These are phyloP conservation scores for Paraleonurus japonicus DNA, from an alignment of 257 asterid genomes.

Conservation along the genomic window DNA sequence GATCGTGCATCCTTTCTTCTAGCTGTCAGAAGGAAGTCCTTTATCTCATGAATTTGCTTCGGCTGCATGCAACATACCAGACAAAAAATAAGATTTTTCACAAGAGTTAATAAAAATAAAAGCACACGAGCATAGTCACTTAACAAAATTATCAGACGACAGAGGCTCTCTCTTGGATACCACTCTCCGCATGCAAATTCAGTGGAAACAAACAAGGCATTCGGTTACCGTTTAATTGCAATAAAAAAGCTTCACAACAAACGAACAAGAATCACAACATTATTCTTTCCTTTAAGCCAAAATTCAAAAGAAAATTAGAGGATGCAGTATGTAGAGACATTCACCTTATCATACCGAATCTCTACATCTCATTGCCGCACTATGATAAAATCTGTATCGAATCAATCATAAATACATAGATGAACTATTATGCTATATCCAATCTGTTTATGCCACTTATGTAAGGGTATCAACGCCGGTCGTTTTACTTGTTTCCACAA, in stretches of 20 bases:
- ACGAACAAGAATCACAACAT: not conserved
- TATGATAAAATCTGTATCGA: not conserved
- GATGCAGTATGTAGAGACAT: not conserved
- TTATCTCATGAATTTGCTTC: constrained; percentile 59
- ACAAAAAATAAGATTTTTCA: not conserved
- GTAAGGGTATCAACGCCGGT: not conserved
- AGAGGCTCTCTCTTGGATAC: not conserved
- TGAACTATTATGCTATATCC: not conserved
- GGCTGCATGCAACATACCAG: constrained; percentile 36
- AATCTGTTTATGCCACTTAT: not conserved
- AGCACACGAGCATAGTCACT: not conserved
- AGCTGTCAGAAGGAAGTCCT: constrained; percentile 57
- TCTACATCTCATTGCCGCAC: not conserved
- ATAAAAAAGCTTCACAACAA: not conserved
- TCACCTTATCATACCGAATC: not conserved
- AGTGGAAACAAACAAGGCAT: too few species aligned
- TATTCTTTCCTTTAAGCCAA: not conserved
- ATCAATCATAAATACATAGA: not conserved
- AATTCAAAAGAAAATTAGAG: not conserved
- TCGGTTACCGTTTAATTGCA: not conserved
- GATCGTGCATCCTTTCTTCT: constrained; percentile 60
- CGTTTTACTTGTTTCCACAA: not conserved
- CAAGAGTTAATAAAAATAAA: not conserved
- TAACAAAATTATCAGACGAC: not conserved
- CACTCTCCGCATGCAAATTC: not conserved